Percentiles rank a stretch among this genome's conserved stretches.
phyloP scores from a whole-genome alignment of 179 eudicot genomes.

The Spinacia oleracea region DNA sequence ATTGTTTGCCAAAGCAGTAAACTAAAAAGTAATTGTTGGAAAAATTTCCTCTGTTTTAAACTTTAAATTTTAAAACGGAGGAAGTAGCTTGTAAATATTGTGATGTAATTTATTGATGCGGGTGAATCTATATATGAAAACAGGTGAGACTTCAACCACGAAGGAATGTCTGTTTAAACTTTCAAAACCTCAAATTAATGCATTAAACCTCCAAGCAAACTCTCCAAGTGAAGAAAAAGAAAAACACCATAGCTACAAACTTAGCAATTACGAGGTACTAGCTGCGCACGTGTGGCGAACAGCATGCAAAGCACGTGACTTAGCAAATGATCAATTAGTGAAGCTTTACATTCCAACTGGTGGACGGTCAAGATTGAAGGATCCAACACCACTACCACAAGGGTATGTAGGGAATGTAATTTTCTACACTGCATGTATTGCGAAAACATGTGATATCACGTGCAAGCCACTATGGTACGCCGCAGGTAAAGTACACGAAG shows the following conservation, averaged over 20 bases:
- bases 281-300: conserved; percentile 46
- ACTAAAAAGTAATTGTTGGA: too few relatives aligned
- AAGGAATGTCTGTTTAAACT: conserved; percentile 3
- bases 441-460: conserved; percentile 33
- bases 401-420: conserved; percentile 47
- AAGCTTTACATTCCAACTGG: conserved; percentile 43
- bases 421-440: conserved; percentile 35
- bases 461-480: conserved; percentile 30
- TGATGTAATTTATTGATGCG: too few relatives aligned
- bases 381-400: conserved; percentile 32
- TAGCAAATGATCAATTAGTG: conserved; percentile 37
- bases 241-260: too few relatives aligned
- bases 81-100: too few relatives aligned
- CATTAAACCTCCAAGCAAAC: conserved; percentile 26
- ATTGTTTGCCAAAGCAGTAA: too few relatives aligned
- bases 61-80: too few relatives aligned
- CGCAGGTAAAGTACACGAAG: conserved; percentile 37
- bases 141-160: neutral
- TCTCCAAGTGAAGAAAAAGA: conserved; percentile 6
- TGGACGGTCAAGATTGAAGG: conserved; percentile 44
- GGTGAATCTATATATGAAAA: too few relatives aligned
- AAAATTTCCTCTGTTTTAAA: too few relatives aligned
- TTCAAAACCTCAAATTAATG: conserved; percentile 31
- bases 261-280: conserved; percentile 39
- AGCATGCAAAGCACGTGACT: conserved; percentile 44